Base-by-base conservation (phyloP, 116 monocot genomes). In the Papilionanthe hybrid region DNA sequence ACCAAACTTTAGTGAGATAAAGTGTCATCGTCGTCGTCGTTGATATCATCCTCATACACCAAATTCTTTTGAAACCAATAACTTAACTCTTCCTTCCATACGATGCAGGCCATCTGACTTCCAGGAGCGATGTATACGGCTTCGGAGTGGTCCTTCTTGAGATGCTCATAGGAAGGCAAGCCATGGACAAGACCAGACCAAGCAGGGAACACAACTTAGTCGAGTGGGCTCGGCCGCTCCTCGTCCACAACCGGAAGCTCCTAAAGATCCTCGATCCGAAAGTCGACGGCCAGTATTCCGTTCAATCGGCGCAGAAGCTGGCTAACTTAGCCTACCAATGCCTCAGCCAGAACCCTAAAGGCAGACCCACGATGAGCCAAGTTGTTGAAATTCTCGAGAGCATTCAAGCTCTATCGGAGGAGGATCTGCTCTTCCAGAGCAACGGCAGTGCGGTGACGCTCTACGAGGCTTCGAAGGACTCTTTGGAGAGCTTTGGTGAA, bases 81-180 rank as follows among this genome's bases (percentile, higher is more conserved):
- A 58, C 19, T 25, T 53, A 49, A 65, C 22, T 65, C 11, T 65
- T 7, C 32, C 32, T 11, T 71, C 44, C 44, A 23, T 15, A 79
- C 42, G 29, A 13, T 6, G 11, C 88, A 96, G 96, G 96, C 17
- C 96, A 94, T 87, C 81, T 97, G 48, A 97, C 97, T 1, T 84
- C 92, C 1, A 81, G 89, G 65, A 94, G 94, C 25, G 94, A 94
- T 86, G 94, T 97, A 10, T 94, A 94, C 71, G 94, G 92, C 9
- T 97, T 91, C n/a, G 97, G 97, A 11, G 97, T 97, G 8, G 97
- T 97, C 12, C 91, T 97, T 28, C 86, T 97, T 0, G 97, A 97
- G 86, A 91, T 97, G 92, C 78, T 97, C n/a, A 94, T 91, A 15
- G 97, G 94, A 49, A 90, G 88, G 77, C 84, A 55, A 81, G 88